phyloP scores from a whole-genome alignment of 129 eudicot genomes.

The Pittosporum tobira region DNA sequence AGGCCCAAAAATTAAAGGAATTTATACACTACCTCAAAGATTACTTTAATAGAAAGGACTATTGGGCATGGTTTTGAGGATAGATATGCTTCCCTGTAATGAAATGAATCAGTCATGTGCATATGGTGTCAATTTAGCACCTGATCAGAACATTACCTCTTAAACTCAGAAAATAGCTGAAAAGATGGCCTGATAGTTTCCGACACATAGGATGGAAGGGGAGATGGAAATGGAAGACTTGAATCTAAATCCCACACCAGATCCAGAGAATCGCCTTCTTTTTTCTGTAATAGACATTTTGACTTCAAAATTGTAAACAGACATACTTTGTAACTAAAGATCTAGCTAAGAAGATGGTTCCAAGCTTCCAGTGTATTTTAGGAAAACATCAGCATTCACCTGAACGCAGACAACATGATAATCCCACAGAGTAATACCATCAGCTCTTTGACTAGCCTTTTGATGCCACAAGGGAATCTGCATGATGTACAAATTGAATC shows the following conservation, averaged over 20 bases:
- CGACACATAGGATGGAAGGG: slow-evolving; percentile 50
- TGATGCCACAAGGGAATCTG: slow-evolving; percentile 95
- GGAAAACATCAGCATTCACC: slow-evolving; percentile 24
- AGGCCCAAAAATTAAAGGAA: background rate
- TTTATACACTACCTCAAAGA: background rate
- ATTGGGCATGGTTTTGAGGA: background rate
- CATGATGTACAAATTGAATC: slow-evolving; percentile 16
- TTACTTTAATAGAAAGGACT: background rate
- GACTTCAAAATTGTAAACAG: slow-evolving; percentile 5
- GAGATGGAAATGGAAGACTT: slow-evolving; percentile 74
- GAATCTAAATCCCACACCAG: slow-evolving; percentile 95
- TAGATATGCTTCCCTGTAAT: background rate
- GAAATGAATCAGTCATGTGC: background rate
- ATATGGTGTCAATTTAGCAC: background rate
- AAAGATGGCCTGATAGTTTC: slow-evolving; percentile 80
- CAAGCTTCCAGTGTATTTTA: background rate
- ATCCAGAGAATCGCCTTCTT: slow-evolving; percentile 41
- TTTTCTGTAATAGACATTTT: slow-evolving; percentile 32
- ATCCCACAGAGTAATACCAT: slow-evolving; percentile 88
- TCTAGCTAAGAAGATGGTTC: background rate
- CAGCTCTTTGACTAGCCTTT: slow-evolving; percentile 97
- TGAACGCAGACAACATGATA: slow-evolving; percentile 89
- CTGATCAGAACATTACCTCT: slow-evolving; percentile 40
- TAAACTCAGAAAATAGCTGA: slow-evolving; percentile 79
- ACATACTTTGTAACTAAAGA: background rate